These are phyloP conservation scores for Simmondsia chinensis DNA, from an alignment of 148 eudicot species.

Conservation along the genomic window DNA sequence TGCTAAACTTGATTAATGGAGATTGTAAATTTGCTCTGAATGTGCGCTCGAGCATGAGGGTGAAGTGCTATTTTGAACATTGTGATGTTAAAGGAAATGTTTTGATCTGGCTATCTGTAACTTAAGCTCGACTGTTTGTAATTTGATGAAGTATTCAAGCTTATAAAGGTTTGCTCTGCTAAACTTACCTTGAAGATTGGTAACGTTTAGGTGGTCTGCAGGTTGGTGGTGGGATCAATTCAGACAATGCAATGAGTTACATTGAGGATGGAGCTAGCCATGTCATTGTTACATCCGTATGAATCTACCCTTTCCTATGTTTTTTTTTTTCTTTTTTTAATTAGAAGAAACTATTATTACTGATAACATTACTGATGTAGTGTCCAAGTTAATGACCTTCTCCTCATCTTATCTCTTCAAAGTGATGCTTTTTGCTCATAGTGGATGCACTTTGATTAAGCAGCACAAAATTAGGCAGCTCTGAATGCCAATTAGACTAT, in stretches of 20 bases:
- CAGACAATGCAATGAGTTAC: slow-evolving; percentile 68
- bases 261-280: slow-evolving; percentile 95
- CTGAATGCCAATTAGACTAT: background rate
- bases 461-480: background rate
- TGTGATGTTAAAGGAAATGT: too few species aligned
- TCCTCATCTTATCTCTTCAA: too few species aligned
- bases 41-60: too few species aligned
- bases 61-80: too few species aligned
- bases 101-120: too few species aligned
- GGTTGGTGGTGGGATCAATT: slow-evolving; percentile 91
- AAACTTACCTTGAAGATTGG: slow-evolving; percentile 43
- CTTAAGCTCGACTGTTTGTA: too few species aligned
- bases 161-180: slow-evolving; percentile 14
- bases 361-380: too few species aligned
- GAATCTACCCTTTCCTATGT: slow-evolving; percentile 4
- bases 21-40: too few species aligned
- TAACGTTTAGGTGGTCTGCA: slow-evolving; percentile 92
- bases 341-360: background rate
- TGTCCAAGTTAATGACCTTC: too few species aligned
- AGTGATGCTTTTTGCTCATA: too few species aligned
- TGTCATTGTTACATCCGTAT: slow-evolving; percentile 91
- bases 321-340: background rate
- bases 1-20: too few species aligned
- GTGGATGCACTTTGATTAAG: background rate
- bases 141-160: too few species aligned